A percentile compares a stretch with the other conserved stretches of the same genome.
phyloP scores from a whole-genome alignment of 192 early-diverging fungal genomes.

The Coemansia sp. region DNA sequence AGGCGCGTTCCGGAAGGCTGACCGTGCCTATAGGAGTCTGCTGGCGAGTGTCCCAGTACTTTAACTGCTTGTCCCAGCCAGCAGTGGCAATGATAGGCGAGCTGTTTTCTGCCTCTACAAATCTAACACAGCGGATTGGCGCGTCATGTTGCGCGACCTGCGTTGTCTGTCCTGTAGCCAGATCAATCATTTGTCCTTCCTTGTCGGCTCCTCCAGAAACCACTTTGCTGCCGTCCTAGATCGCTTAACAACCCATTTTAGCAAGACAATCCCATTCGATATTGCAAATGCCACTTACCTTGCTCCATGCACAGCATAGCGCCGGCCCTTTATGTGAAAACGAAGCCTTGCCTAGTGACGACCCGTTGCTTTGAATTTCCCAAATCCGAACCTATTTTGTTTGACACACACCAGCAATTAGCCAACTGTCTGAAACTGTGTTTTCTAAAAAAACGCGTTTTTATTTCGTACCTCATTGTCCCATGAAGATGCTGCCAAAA shows the following conservation, averaged over 20 bases:
- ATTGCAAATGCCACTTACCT: conserved; percentile 20
- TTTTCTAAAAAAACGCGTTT: background rate
- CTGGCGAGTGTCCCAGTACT: conserved; percentile 93
- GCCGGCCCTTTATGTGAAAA: conserved; percentile 82
- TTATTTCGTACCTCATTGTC: conserved; percentile 60
- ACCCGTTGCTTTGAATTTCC: conserved; percentile 77
- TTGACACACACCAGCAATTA: background rate
- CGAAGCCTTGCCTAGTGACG: conserved; percentile 71
- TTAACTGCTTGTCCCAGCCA: conserved; percentile 94
- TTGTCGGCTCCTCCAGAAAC: conserved; percentile 91
- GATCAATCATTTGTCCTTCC: conserved; percentile 78
- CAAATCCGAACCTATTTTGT: conserved; percentile 83
- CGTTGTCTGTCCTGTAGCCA: conserved; percentile 72
- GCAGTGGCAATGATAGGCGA: conserved; percentile 78
- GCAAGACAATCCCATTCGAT: background rate
- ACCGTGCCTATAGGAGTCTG: conserved; percentile 72
- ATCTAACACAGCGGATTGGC: conserved; percentile 79
- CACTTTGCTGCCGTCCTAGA: conserved; percentile 85
- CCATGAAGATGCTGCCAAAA: conserved; percentile 86
- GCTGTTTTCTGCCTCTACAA: conserved; percentile 62
- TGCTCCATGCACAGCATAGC: conserved; percentile 78
- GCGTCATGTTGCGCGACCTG: conserved; percentile 89
- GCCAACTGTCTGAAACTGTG: background rate
- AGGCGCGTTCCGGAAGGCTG: conserved; percentile 81
- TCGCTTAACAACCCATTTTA: background rate